phyloP scores from a whole-genome alignment of 495 filamentous ascomycete species.

The Penicillium mononematosum region DNA sequence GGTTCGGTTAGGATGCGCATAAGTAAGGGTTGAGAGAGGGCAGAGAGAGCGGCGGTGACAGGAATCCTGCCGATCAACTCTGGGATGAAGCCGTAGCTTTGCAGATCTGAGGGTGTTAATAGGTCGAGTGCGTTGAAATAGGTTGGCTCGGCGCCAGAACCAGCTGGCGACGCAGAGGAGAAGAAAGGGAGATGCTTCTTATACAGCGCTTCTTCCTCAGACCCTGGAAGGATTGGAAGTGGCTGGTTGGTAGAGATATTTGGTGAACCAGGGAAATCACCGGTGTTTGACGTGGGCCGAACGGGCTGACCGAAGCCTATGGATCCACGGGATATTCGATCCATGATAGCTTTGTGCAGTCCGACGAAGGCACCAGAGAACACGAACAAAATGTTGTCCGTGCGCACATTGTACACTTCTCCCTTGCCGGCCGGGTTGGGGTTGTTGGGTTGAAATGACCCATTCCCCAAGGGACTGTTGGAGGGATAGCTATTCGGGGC shows the following conservation, averaged over 20 bases:
- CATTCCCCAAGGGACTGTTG: constrained; percentile 49
- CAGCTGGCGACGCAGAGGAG: constrained; percentile 37
- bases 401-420: constrained; percentile 87
- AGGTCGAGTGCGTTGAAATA: constrained; percentile 80
- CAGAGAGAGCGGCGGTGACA: constrained; percentile 77
- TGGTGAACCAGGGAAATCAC: constrained; percentile 25
- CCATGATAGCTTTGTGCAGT: constrained; percentile 81
- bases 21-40: constrained; percentile 75
- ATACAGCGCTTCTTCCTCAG: constrained; percentile 61
- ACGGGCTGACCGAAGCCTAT: constrained; percentile 91
- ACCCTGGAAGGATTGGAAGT: constrained; percentile 46
- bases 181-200: constrained; percentile 70
- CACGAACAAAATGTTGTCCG: constrained; percentile 94
- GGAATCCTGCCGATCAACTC: constrained; percentile 92
- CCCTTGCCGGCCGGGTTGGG: constrained; percentile 59
- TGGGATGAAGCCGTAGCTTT: constrained; percentile 90
- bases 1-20: constrained; percentile 90
- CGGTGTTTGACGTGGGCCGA: constrained; percentile 43
- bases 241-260: constrained; percentile 42
- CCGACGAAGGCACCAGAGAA: constrained; percentile 95
- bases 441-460: constrained; percentile 39
- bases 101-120: constrained; percentile 76
- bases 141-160: constrained; percentile 39
- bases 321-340: constrained; percentile 79
- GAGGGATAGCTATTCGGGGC: constrained; percentile 46